Percentiles rank a stretch among this genome's conserved stretches.
Evolutionary conservation across 2,329 filamentous ascomycete genomes (phyloP).

Genomic region (Elsinoe arachidis): DNA sequence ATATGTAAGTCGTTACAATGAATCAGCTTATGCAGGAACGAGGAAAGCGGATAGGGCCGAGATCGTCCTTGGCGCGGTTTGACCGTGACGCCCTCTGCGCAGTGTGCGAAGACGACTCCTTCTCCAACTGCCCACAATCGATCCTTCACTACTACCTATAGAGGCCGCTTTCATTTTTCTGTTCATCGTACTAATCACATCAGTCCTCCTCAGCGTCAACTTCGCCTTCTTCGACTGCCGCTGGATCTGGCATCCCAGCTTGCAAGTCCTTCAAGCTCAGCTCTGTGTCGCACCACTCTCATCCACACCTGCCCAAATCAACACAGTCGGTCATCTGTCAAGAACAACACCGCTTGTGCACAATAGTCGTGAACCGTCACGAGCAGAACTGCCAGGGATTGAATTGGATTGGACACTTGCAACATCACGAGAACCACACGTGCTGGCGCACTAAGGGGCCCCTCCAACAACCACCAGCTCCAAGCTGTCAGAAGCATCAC

Average conservation of each 20-base stretch:
- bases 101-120: constrained; percentile 4
- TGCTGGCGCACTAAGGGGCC: not conserved
- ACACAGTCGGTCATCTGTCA: not conserved
- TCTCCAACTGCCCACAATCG: not conserved
- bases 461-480: constrained; percentile 13
- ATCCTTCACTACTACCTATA: not conserved
- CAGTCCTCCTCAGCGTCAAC: not conserved
- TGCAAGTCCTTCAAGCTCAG: constrained; percentile 4
- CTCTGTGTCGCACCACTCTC: constrained; percentile 9
- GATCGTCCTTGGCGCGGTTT: constrained; percentile 2
- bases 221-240: not conserved
- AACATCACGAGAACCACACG: not conserved
- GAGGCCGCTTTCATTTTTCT: constrained; percentile 4
- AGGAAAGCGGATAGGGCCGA: not conserved
- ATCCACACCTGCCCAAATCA: constrained; percentile 1
- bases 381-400: constrained; percentile 1
- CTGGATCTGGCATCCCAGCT: not conserved
- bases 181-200: constrained; percentile 1
- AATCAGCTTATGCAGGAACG: constrained; percentile 3
- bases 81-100: constrained; percentile 1
- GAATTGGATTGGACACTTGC: constrained; percentile 2
- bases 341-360: not conserved
- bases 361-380: not conserved
- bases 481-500: constrained; percentile 14
- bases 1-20: too few species aligned